A percentile compares a stretch with the other conserved stretches of the same genome.
Evolutionary conservation across 495 filamentous ascomycete genomes (phyloP).

Genomic region (Bathelium albidoporum): DNA sequence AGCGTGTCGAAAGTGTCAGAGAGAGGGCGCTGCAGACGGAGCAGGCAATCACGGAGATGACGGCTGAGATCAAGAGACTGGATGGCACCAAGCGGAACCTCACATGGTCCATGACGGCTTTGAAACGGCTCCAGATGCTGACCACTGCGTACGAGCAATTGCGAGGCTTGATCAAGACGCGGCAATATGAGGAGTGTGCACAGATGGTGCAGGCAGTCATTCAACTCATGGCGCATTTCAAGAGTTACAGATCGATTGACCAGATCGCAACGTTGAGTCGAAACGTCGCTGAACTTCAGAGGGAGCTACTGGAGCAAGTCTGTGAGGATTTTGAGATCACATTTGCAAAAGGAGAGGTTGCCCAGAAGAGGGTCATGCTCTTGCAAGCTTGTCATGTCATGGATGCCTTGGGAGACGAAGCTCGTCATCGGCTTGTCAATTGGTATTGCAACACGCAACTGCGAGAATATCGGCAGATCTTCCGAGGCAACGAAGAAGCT

Average conservation of each 20-base stretch:
- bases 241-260: conserved; percentile 92
- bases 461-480: conserved; percentile 89
- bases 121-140: conserved; percentile 96
- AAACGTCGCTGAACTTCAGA: conserved; percentile 88
- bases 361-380: conserved; percentile 56
- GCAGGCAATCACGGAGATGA: conserved; percentile 95
- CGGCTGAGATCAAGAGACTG: conserved; percentile 94
- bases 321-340: conserved; percentile 96
- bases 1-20: conserved; percentile 90
- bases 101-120: conserved; percentile 92
- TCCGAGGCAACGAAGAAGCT: conserved; percentile 91
- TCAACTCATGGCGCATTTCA: conserved; percentile 98
- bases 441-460: conserved; percentile 99
- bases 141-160: conserved; percentile 98
- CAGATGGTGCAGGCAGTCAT: conserved; percentile 91
- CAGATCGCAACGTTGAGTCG: conserved; percentile 91
- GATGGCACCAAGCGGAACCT: conserved; percentile 95
- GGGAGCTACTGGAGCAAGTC: conserved; percentile 89
- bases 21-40: conserved; percentile 85
- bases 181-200: conserved; percentile 94
- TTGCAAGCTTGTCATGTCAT: conserved; percentile 85
- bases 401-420: conserved; percentile 89
- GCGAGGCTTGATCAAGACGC: conserved; percentile 64
- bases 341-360: conserved; percentile 83
- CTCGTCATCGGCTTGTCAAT: conserved; percentile 68